phyloP scores from a whole-genome alignment of 2,329 filamentous ascomycete genomes.

The Botryosphaeria dothidea region DNA sequence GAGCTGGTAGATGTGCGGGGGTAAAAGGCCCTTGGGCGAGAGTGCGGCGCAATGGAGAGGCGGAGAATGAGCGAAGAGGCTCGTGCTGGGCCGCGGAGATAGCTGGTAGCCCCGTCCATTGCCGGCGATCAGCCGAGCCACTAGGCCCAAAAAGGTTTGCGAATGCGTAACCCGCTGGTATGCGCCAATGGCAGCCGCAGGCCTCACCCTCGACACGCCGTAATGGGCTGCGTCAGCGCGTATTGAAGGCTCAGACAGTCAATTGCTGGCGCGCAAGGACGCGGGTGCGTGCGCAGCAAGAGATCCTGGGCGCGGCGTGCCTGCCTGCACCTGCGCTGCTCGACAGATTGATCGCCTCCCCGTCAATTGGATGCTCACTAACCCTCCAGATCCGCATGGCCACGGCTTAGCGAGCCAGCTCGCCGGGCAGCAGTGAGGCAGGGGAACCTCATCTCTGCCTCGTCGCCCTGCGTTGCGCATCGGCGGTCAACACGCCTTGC shows the following conservation, averaged over 20 bases:
- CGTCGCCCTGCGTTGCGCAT: not conserved
- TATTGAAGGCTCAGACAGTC: not conserved
- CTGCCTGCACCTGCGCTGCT: not conserved
- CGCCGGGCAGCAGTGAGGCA: not conserved
- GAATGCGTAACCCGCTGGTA: not conserved
- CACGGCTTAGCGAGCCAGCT: conserved; percentile 1
- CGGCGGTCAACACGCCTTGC: not conserved
- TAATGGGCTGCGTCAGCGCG: conserved; percentile 1
- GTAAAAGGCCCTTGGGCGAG: not conserved
- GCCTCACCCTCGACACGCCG: not conserved
- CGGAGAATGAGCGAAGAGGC: not conserved
- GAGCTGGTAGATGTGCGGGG: conserved; percentile 11
- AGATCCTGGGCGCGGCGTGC: not conserved
- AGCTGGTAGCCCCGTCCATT: not conserved
- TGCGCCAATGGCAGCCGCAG: not conserved
- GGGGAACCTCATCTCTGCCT: not conserved
- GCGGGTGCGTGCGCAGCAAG: not conserved
- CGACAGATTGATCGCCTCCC: conserved; percentile 4
- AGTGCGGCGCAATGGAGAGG: not conserved
- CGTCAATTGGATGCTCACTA: not conserved
- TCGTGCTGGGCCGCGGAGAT: no score
- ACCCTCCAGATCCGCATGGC: conserved; percentile 5
- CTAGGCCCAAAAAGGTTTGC: not conserved
- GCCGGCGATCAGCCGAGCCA: not conserved
- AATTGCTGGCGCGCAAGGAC: not conserved